Percentiles rank a stretch among this genome's conserved stretches.
Conservation (phyloP, 805 yeast species). For the Lachancea thermotolerans region DNA sequence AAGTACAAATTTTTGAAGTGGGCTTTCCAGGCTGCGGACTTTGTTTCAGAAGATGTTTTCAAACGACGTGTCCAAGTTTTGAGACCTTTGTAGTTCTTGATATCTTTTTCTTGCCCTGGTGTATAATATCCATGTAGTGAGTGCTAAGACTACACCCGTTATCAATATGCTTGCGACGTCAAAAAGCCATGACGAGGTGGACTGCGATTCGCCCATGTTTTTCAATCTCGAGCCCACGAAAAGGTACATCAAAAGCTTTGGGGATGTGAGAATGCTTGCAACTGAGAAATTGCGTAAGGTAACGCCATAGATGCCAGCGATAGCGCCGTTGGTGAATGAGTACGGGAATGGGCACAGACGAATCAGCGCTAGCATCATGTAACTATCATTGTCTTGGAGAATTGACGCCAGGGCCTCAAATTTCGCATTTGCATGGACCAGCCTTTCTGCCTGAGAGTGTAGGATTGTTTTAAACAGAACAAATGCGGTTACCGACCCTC, state of each 20-base stretch:
- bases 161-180: slow-evolving; percentile 56
- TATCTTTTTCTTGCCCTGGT: slow-evolving; percentile 38
- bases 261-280: slow-evolving; percentile 73
- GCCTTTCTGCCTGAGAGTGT: slow-evolving; percentile 46
- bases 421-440: slow-evolving; percentile 55
- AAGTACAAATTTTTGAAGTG: background rate
- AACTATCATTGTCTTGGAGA: slow-evolving; percentile 60
- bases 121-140: slow-evolving; percentile 65
- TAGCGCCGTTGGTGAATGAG: slow-evolving; percentile 85
- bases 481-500: slow-evolving; percentile 75
- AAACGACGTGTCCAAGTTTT: slow-evolving; percentile 9
- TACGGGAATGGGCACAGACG: slow-evolving; percentile 91
- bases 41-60: slow-evolving; percentile 3
- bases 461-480: slow-evolving; percentile 56
- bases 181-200: slow-evolving; percentile 45
- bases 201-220: slow-evolving; percentile 55
- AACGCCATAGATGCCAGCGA: slow-evolving; percentile 80
- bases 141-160: slow-evolving; percentile 47
- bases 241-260: slow-evolving; percentile 69
- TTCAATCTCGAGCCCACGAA: slow-evolving; percentile 74
- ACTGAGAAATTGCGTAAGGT: slow-evolving; percentile 52
- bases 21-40: background rate
- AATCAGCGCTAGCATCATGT: slow-evolving; percentile 61
- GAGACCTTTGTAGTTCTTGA: slow-evolving; percentile 25
- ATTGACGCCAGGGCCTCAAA: slow-evolving; percentile 72